These are phyloP conservation scores for Trichoderma simmonsii DNA, from an alignment of 2,329 filamentous ascomycete genomes.

Conservation along the genomic window DNA sequence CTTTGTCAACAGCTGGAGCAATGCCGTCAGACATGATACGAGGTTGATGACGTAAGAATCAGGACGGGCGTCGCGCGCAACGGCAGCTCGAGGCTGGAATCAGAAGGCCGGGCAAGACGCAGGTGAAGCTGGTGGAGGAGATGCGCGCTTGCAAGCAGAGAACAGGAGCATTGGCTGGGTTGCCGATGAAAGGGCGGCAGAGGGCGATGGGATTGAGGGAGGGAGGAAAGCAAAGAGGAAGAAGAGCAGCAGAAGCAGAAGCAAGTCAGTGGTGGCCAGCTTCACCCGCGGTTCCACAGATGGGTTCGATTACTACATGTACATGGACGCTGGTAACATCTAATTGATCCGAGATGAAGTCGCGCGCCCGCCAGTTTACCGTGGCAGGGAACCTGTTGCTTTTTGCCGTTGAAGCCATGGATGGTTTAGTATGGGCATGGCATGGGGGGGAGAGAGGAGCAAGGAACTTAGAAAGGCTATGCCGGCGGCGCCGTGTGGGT, in stretches of 20 bases:
- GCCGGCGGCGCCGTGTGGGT: slow-evolving; percentile 17
- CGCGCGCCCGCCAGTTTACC: slow-evolving; percentile 24
- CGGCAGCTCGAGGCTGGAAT: not conserved
- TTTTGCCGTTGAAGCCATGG: slow-evolving; percentile 10
- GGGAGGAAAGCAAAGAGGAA: not conserved
- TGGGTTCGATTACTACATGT: slow-evolving; percentile 2
- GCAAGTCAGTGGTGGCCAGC: not conserved
- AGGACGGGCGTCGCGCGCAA: not conserved
- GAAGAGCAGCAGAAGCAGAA: not conserved
- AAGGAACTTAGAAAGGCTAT: slow-evolving; percentile 10
- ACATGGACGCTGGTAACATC: not conserved
- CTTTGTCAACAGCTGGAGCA: slow-evolving; percentile 36
- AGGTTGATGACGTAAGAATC: slow-evolving; percentile 34
- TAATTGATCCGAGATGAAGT: slow-evolving; percentile 22
- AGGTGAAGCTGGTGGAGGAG: not conserved
- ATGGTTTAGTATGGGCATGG: not conserved
- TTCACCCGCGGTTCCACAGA: slow-evolving; percentile 19
- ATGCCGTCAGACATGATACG: slow-evolving; percentile 35
- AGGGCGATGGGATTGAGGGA: not conserved
- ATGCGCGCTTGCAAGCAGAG: not conserved
- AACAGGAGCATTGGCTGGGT: not conserved
- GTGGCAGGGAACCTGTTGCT: slow-evolving; percentile 26
- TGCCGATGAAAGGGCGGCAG: not conserved
- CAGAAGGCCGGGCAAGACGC: not conserved
- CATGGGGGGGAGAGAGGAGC: slow-evolving; percentile 3